Evolutionary conservation across 148 eudicot species (phyloP), one percentile per base, ranked within the genome.

Genomic region (Diospyros kaki): DNA sequence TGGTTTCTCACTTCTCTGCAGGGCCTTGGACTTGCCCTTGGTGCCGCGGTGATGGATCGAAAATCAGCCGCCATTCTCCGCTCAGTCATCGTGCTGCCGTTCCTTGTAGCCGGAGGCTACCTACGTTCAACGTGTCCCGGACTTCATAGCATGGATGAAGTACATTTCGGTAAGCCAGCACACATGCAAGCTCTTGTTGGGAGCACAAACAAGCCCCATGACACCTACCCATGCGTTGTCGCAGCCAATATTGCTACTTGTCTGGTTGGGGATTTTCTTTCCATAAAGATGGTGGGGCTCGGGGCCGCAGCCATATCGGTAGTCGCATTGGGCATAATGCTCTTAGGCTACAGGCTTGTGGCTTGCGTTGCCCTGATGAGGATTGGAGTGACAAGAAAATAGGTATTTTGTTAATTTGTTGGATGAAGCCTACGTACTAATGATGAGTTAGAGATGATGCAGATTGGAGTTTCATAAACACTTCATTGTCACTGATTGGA

Each of bases 281-380:
- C 86, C 5, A 59, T 93, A 0, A 84, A 81, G 73, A 44, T 77
- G 0, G 81, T 89, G 14, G 98, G 98, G 2, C 80, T 91, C 6
- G 72, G 58, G 0, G 87, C 86, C 12, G 75, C 79, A 40, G 71
- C 41, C n/a, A 38, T 69, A 4, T 78, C 95, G 0, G 28, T 28
- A 28, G 74, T 77, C 5, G 91, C 87, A 9, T 70, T 94, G 86
- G 64, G 73, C 2, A 11, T 81, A 4, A 94, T 94, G 98, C 71
- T 92, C 46, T 65, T 86, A 13, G 80, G 73, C 9, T 94, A 90
- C 63, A 74, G 97, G 58, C 9, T 90, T 4, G 56, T 89, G 56
- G 95, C 98, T 45, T 94, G 92, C 67, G 0, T 92, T 59, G 92
- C 95, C 18, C 96, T 94, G 48, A 92, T 76, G 92, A 87, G 97